These are phyloP conservation scores for Chaetothyriales sp. DNA, from an alignment of 2,329 filamentous ascomycete species.

Conservation along the genomic window DNA sequence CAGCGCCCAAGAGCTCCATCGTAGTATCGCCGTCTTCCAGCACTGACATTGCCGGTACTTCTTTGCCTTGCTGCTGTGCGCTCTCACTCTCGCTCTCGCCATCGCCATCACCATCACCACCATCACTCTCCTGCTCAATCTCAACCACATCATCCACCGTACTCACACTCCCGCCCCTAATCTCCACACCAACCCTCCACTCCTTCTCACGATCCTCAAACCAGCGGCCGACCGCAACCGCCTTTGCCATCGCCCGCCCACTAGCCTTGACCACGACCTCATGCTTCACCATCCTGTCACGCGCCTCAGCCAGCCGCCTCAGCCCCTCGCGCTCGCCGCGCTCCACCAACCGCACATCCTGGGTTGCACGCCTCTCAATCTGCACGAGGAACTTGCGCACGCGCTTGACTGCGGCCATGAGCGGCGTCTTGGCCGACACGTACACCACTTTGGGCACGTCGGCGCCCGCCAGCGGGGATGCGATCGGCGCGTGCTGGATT, in stretches of 20 bases:
- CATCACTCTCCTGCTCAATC: conserved; percentile 20
- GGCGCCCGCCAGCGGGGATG: conserved; percentile 38
- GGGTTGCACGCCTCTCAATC: conserved; percentile 35
- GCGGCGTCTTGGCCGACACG: conserved; percentile 38
- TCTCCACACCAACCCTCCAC: conserved; percentile 34
- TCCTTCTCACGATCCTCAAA: conserved; percentile 36
- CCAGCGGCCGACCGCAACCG: conserved; percentile 39
- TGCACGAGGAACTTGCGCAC: conserved; percentile 40
- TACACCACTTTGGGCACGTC: conserved; percentile 40
- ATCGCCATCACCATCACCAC: conserved; percentile 12
- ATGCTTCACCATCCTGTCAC: conserved; percentile 28
- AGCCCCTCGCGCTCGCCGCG: conserved; percentile 14
- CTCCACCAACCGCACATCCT: conserved; percentile 2
- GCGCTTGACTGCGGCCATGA: conserved; percentile 45
- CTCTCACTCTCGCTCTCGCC: conserved; percentile 3
- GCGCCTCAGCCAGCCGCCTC: conserved; percentile 20
- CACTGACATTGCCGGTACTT: not conserved
- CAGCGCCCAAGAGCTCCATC: conserved; percentile 13
- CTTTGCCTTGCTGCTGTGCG: not conserved
- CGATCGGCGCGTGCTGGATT: conserved; percentile 40
- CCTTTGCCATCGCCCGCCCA: conserved; percentile 43
- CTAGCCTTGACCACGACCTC: conserved; percentile 44
- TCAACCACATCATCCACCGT: conserved; percentile 46
- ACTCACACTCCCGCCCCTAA: conserved; percentile 41
- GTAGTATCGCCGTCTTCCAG: conserved; percentile 14